A percentile compares a stretch with the other conserved stretches of the same genome.
phyloP scores from a whole-genome alignment of 169 alveolate genomes.

The Eimeria falciformis region DNA sequence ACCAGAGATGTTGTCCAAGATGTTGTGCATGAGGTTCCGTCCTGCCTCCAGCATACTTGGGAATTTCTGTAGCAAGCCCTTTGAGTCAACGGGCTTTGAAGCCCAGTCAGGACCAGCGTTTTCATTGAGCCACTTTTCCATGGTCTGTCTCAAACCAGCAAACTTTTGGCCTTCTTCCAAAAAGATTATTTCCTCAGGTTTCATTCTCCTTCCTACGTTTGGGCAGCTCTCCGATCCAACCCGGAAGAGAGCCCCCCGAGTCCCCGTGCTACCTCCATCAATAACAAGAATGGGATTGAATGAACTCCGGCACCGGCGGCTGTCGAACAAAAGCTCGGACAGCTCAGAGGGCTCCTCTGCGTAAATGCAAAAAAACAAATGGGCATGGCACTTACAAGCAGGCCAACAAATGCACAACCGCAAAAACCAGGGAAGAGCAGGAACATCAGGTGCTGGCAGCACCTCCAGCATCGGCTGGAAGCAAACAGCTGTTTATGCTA shows the following conservation, averaged over 20 bases:
- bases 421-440: no score
- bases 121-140: conserved; percentile 52
- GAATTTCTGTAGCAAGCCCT: conserved; percentile 1
- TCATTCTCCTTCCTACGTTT: conserved; percentile 7
- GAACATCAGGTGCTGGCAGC: no score
- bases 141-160: conserved; percentile 35
- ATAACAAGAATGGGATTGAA: not conserved
- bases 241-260: conserved; percentile 20
- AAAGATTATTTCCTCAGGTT: not conserved
- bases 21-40: not conserved
- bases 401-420: no score
- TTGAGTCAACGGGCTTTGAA: not conserved
- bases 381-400: no score
- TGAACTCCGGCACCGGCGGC: conserved; percentile 20
- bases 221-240: conserved; percentile 42
- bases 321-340: not conserved
- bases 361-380: not conserved
- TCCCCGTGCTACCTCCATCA: conserved; percentile 70
- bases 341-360: conserved; percentile 22
- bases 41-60: conserved; percentile 33
- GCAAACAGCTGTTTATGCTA: no score
- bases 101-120: conserved; percentile 46
- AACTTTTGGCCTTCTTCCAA: conserved; percentile 33
- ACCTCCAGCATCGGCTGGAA: no score
- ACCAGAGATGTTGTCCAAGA: not conserved